Evolutionary conservation across 2,329 filamentous ascomycete genomes (phyloP).

Genomic region (Cladosporium sp.): DNA sequence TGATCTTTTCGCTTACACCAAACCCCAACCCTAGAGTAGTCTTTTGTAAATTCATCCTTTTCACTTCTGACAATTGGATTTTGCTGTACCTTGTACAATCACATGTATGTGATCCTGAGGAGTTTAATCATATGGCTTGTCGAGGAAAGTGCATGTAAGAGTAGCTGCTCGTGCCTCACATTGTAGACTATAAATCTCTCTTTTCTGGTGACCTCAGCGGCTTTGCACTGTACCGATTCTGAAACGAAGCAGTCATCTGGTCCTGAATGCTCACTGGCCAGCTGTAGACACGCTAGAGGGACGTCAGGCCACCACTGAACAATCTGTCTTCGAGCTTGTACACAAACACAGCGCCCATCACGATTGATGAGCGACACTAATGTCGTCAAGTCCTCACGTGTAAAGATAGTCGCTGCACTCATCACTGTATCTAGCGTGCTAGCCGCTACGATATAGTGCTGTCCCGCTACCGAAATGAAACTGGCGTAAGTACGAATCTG

Average conservation of each 20-base stretch:
- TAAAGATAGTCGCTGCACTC: background rate
- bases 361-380: background rate
- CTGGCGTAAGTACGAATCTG: background rate
- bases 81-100: too few species aligned
- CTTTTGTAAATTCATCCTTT: too few species aligned
- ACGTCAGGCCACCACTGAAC: background rate
- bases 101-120: too few species aligned
- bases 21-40: background rate
- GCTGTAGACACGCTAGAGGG: background rate
- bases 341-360: too few species aligned
- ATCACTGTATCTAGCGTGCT: background rate
- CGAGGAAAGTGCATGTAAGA: background rate
- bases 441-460: background rate
- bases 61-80: too few species aligned
- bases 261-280: background rate
- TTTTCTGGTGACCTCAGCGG: background rate
- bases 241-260: too few species aligned
- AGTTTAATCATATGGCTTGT: background rate
- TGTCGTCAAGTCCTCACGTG: background rate
- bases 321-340: too few species aligned
- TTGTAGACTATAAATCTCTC: background rate
- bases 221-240: background rate
- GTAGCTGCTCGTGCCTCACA: background rate
- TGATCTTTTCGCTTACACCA: background rate
- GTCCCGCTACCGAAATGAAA: slow-evolving; percentile 3